These are phyloP conservation scores for Pseudogymnoascus sp. DNA, from an alignment of 2,329 filamentous ascomycete species.

Conservation along the genomic window DNA sequence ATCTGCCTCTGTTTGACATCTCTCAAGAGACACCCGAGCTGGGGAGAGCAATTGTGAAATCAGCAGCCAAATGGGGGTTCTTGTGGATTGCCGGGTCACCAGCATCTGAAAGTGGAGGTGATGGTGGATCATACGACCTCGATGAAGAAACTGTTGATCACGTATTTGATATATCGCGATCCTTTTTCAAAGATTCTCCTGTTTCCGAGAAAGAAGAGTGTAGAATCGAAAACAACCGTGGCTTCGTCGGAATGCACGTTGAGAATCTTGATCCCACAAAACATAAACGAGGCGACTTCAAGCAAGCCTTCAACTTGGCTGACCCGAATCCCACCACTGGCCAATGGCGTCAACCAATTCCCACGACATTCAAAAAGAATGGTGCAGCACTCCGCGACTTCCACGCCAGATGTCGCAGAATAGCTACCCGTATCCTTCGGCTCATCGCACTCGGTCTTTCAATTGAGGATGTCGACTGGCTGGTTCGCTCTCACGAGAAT, in stretches of 20 bases:
- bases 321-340: constrained; percentile 40
- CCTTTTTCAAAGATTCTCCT: background rate
- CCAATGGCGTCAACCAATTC: constrained; percentile 26
- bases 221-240: constrained; percentile 43
- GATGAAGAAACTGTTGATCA: background rate
- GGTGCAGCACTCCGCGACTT: constrained; percentile 58
- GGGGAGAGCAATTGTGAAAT: background rate
- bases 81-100: background rate
- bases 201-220: background rate
- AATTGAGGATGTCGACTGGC: constrained; percentile 42
- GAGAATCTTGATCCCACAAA: background rate
- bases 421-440: constrained; percentile 64
- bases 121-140: background rate
- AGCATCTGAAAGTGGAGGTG: background rate
- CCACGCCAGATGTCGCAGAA: constrained; percentile 57
- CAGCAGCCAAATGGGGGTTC: background rate
- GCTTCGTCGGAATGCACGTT: constrained; percentile 50
- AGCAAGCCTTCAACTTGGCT: constrained; percentile 1
- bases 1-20: constrained; percentile 5
- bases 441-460: constrained; percentile 72
- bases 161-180: background rate
- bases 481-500: constrained; percentile 42
- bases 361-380: constrained; percentile 32
- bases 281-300: background rate
- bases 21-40: background rate